These are phyloP conservation scores for Alternaria infectoria DNA, from an alignment of 2,329 filamentous ascomycete species.

Conservation along the genomic window DNA sequence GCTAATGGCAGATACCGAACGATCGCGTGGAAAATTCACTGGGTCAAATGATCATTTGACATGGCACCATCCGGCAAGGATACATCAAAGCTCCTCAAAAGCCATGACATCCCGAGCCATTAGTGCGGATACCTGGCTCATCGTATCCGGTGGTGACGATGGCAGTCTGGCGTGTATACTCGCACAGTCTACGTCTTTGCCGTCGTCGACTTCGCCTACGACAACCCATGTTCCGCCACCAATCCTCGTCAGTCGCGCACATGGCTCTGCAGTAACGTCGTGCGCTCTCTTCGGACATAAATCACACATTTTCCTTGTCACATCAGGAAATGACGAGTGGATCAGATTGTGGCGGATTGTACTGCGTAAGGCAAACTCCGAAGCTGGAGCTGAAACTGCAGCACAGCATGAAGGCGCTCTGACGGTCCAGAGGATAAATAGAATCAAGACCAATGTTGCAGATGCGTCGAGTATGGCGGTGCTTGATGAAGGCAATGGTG, in stretches of 20 bases:
- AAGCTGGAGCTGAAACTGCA: neutral
- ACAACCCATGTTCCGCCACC: constrained; percentile 25
- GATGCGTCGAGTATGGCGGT: constrained; percentile 62
- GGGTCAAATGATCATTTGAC: constrained; percentile 31
- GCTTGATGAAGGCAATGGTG: constrained; percentile 22
- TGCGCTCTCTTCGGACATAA: constrained; percentile 50
- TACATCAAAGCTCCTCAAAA: constrained; percentile 87
- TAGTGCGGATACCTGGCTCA: constrained; percentile 49
- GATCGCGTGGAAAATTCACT: neutral
- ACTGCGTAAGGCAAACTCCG: neutral
- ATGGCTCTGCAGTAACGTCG: constrained; percentile 73
- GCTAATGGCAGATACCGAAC: constrained; percentile 29
- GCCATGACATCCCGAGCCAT: constrained; percentile 47
- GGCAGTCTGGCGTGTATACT: constrained; percentile 69
- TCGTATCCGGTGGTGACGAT: constrained; percentile 87
- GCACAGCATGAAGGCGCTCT: constrained; percentile 20
- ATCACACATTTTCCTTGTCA: constrained; percentile 34
- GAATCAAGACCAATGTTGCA: constrained; percentile 57
- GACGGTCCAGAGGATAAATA: constrained; percentile 38
- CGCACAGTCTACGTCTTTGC: neutral
- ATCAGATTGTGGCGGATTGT: constrained; percentile 55
- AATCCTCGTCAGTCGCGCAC: constrained; percentile 63
- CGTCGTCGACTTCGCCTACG: constrained; percentile 21
- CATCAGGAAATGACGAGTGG: constrained; percentile 56
- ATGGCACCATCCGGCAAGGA: constrained; percentile 32